Conservation (phyloP, 768 basidiomycete species). For the Paxillus rubicundulus region DNA sequence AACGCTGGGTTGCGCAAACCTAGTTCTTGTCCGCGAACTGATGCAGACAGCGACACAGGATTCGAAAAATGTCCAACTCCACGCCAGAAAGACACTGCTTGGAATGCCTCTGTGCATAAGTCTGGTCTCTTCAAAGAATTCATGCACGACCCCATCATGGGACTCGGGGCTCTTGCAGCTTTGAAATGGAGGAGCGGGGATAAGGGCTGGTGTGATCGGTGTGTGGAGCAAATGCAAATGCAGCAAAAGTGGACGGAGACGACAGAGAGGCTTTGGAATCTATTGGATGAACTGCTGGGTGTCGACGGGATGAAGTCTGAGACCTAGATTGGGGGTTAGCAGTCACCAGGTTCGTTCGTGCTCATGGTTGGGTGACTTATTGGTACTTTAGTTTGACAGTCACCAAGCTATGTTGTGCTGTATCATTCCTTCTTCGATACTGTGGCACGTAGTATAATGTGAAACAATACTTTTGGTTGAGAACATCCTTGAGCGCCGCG, state of each 20-base stretch:
- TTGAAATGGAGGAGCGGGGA: constrained; percentile 17
- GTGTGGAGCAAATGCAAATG: constrained; percentile 26
- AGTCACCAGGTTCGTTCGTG: not conserved
- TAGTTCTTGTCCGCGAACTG: not conserved
- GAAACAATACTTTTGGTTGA: no score
- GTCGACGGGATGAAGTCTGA: not conserved
- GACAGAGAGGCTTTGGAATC: not conserved
- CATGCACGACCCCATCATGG: constrained; percentile 35
- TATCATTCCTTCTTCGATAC: not conserved
- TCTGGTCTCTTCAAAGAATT: constrained; percentile 27
- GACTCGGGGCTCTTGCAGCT: constrained; percentile 29
- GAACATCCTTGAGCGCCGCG: no score
- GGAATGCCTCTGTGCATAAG: constrained; percentile 11
- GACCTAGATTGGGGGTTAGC: not conserved
- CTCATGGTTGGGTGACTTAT: no score
- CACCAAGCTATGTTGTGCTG: not conserved
- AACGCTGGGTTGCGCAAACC: not conserved
- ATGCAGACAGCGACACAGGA: not conserved
- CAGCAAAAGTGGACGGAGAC: constrained; percentile 26
- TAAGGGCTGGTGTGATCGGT: constrained; percentile 34
- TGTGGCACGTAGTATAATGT: not conserved
- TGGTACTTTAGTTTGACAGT: no score
- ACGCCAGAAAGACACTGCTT: not conserved
- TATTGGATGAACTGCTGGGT: not conserved
- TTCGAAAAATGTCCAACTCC: not conserved